Evolutionary conservation across 23 red algal genomes (phyloP), one percentile per base, ranked within the genome.

Genomic region (Chondrus crispus): DNA sequence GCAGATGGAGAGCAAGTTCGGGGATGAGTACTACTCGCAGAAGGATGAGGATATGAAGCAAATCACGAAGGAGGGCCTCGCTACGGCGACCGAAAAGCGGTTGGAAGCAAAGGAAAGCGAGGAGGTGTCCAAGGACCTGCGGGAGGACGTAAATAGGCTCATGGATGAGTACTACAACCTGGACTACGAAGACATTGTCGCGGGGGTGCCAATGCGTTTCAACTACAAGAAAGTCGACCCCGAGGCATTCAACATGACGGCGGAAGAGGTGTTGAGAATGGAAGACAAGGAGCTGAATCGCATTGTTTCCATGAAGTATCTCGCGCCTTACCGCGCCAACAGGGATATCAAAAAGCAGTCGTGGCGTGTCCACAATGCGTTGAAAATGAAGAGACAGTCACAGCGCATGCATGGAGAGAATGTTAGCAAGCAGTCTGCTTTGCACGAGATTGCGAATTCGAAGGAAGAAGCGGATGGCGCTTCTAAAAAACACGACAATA

Each of bases 131-230:
- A 63, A 35, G 26, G 85, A 84, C 38, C 35, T 85, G 42, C 83
- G 81, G 33, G 74, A 77, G 48, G 91, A 94, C 35, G 82, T 95
- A 36, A 88, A 84, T 47, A 54, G 58, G 11, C 68, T 96, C 37
- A 68, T 99, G 49, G 97, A 99, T 75, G 77, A 98, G 45, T 98
- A 98, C 90, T 91, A 95, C 81, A 88, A 90, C 58, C 63, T 99
- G 38, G 82, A 99, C 73, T 93, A 88, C 51, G 93, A 95, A 76
- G 94, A 98, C 82, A 82, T 96, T 78, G 75, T 98, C 2, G 93
- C 48, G 20, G 91, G 90, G 3, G 62, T 54, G 28, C 91, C 84
- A 7, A 54, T 95, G n/a, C 90, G 92, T 2, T 99, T 96, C 79
- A 91, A 92, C 18, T 99, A 99, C 72, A 93, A 93, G 29, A 62